Base-by-base conservation (phyloP, 1,284 basidiomycete genomes). In the Microbotryomycetes sp. region DNA sequence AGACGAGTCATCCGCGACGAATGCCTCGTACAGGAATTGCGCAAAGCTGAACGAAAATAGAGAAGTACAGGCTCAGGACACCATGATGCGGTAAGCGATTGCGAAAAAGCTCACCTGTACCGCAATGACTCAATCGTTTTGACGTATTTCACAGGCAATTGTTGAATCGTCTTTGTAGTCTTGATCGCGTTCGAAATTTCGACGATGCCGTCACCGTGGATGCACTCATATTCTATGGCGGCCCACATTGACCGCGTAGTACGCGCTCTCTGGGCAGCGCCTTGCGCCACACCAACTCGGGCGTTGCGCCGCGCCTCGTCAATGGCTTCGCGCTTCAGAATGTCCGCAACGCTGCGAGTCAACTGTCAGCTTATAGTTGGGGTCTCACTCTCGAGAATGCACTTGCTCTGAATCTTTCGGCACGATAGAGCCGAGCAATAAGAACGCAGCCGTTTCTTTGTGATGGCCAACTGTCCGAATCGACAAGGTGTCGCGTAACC, bases 371-470 rank as follows among this genome's bases (percentile, higher is more conserved):
- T 0, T n/a, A n/a, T 21, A 5, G 23, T 2, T 23, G 2, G 47
- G 5, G 26, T 4, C 3, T 24, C 21, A 7, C n/a, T 2, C 5
- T 15, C 18, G 35, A 27, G 46, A n/a, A 15, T 6, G 16, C 16
- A 45, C 62, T 29, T 15, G 61, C 63, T 71, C 70, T 16, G 52
- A 56, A 11, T 71, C 66, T 21, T 59, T 56, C 13, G 68, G 68
- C 1, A 65, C 51, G 27, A 70, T 60, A 11, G 68, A 60, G 16
- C 62, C 60, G 3, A 62, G 57, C 2, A 71, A 62, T 9, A 71
- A 49, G 57, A 71, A 71, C 6, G 64, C 66, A 1, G 70, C 70
- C 26, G 69, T 70, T 47, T 71, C 66, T 52, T 60, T 58, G 62
- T 67, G 62, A 56, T 71, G 70, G 15, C 70, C 70, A 24, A 67